Evolutionary conservation across 2,329 filamentous ascomycete species (phyloP).

Genomic region (Colletotrichum trifolii): DNA sequence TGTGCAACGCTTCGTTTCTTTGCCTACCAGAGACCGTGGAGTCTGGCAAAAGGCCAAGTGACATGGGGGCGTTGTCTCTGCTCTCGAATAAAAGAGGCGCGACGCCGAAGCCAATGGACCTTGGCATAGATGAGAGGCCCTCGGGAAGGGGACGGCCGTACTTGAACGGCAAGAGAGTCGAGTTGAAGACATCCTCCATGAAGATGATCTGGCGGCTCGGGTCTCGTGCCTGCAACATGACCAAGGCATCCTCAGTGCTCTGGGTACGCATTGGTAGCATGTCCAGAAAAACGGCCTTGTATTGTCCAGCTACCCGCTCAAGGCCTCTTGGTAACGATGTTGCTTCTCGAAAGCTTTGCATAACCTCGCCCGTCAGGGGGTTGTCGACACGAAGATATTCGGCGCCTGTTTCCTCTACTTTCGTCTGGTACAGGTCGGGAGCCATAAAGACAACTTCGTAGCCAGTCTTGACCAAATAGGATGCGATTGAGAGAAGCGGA

Average conservation of each 20-base stretch:
- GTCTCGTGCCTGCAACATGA: slow-evolving; percentile 40
- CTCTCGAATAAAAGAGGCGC: slow-evolving; percentile 45
- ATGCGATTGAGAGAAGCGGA: slow-evolving; percentile 44
- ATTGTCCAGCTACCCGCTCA: slow-evolving; percentile 17
- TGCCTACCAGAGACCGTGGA: slow-evolving; percentile 43
- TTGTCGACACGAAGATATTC: slow-evolving; percentile 42
- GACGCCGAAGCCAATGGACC: slow-evolving; percentile 47
- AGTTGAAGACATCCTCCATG: slow-evolving; percentile 45
- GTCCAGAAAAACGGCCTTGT: slow-evolving; percentile 34
- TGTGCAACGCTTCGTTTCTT: slow-evolving; percentile 40
- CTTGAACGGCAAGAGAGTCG: slow-evolving; percentile 44
- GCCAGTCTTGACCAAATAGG: slow-evolving; percentile 45
- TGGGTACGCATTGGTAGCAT: slow-evolving; percentile 1
- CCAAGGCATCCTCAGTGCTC: slow-evolving; percentile 33
- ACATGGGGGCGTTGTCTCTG: slow-evolving; percentile 45
- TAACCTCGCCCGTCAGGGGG: neutral
- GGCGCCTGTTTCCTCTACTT: slow-evolving; percentile 48
- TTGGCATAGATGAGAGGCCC: slow-evolving; percentile 40
- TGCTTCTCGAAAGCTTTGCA: slow-evolving; percentile 3
- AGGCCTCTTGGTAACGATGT: slow-evolving; percentile 32
- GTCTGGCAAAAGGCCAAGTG: slow-evolving; percentile 45
- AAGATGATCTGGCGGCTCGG: slow-evolving; percentile 46
- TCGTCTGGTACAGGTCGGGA: slow-evolving; percentile 42
- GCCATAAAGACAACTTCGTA: slow-evolving; percentile 53
- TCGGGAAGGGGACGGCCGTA: slow-evolving; percentile 40